phyloP scores from a whole-genome alignment of 164 flowering plant species.

The Aristolochia fimbriata region DNA sequence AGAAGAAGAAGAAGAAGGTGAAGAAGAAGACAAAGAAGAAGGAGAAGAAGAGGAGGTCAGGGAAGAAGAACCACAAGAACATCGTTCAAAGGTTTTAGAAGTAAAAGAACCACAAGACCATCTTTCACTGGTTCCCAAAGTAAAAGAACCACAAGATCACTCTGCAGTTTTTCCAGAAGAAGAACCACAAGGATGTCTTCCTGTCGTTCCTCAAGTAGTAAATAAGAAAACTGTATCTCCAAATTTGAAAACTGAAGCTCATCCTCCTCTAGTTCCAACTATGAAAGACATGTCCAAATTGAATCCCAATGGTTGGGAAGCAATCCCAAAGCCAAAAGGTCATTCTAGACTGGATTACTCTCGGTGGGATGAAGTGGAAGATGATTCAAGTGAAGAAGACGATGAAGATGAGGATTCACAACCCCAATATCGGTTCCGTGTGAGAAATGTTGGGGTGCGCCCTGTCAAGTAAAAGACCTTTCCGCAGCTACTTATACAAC shows the following conservation, averaged over 20 bases:
- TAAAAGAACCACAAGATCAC: background rate
- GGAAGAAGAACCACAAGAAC: conserved; percentile 1
- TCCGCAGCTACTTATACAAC: no score
- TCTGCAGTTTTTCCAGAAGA: no score
- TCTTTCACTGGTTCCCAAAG: background rate
- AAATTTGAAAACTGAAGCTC: conserved; percentile 6
- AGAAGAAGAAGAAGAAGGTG: conserved; percentile 25
- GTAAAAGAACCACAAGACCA: no score
- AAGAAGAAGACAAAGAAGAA: background rate
- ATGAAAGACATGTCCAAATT: conserved; percentile 17
- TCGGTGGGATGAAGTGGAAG: conserved; percentile 82
- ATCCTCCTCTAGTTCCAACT: conserved; percentile 12
- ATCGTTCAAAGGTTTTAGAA: no score
- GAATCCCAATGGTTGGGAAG: conserved; percentile 54
- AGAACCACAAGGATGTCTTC: no score
- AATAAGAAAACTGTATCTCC: conserved; percentile 10
- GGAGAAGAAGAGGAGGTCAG: conserved; percentile 1
- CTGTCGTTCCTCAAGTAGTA: background rate
- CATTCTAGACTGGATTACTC: conserved; percentile 85
- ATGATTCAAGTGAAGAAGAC: conserved; percentile 73
- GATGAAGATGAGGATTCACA: conserved; percentile 63
- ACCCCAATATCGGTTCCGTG: conserved; percentile 81
- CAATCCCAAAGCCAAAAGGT: conserved; percentile 87
- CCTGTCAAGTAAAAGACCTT: conserved; percentile 45
- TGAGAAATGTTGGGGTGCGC: conserved; percentile 63